Evolutionary conservation across 2,329 filamentous ascomycete species (phyloP).

Genomic region (Acephala macrosclerotiorum): DNA sequence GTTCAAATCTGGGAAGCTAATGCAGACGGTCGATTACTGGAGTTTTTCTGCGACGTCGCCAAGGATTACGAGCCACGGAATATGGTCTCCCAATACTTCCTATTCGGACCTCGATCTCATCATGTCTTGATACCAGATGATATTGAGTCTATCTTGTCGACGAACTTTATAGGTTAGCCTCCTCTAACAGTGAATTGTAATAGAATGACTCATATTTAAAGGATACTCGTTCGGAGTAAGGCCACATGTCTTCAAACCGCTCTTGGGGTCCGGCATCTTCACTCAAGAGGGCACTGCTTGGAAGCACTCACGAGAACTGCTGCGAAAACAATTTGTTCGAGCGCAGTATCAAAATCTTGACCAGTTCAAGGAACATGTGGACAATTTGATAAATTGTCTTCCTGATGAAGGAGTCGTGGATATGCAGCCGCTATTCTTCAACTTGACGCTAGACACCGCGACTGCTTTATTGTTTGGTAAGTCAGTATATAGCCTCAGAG

Average conservation of each 20-base stretch:
- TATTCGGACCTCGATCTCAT: background rate
- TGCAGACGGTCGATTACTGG: background rate
- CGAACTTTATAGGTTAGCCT: background rate
- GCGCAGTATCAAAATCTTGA: constrained; percentile 29
- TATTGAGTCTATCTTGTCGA: background rate
- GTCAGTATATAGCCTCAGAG: constrained; percentile 42
- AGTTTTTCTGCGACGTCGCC: background rate
- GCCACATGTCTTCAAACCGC: background rate
- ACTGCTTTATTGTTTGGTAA: constrained; percentile 65
- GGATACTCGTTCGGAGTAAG: background rate
- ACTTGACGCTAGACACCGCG: constrained; percentile 61
- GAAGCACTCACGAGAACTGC: constrained; percentile 3
- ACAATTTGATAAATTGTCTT: constrained; percentile 43
- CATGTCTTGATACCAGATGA: background rate
- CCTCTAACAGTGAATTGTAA: no score
- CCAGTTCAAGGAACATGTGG: constrained; percentile 27
- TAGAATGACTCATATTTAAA: no score
- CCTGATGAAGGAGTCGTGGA: constrained; percentile 38
- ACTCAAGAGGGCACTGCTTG: constrained; percentile 4
- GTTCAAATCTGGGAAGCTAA: background rate
- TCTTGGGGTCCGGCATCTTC: constrained; percentile 4
- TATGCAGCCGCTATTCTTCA: constrained; percentile 53
- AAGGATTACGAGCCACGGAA: constrained; percentile 3
- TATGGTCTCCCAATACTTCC: background rate
- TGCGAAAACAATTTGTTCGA: constrained; percentile 5